Evolutionary conservation across 2,329 filamentous ascomycete genomes (phyloP).

Genomic region (Arthrobotrys entomopaga): DNA sequence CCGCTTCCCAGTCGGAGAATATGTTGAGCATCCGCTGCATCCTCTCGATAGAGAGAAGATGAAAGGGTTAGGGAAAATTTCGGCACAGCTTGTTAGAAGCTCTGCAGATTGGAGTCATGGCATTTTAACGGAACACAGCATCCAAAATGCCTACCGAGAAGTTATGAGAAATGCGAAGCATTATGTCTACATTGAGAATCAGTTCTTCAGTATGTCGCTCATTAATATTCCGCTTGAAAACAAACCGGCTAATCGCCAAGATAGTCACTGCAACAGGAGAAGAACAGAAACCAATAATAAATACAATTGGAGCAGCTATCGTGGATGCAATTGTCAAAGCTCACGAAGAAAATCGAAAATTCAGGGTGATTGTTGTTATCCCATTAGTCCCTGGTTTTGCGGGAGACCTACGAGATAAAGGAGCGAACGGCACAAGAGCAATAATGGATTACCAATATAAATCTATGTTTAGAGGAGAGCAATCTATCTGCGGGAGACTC

Average conservation of each 20-base stretch:
- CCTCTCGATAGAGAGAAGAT: constrained; percentile 74
- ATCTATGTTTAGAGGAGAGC: constrained; percentile 87
- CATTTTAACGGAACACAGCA: constrained; percentile 83
- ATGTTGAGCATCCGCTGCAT: constrained; percentile 80
- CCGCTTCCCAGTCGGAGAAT: constrained; percentile 87
- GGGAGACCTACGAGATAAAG: constrained; percentile 84
- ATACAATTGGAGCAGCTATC: constrained; percentile 86
- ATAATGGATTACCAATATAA: constrained; percentile 99
- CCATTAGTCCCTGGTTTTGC: constrained; percentile 94
- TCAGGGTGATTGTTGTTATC: constrained; percentile 88
- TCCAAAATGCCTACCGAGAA: constrained; percentile 86
- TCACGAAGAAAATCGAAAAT: constrained; percentile 83
- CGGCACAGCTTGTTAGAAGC: constrained; percentile 86
- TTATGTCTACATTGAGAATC: constrained; percentile 97
- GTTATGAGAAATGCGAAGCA: constrained; percentile 88
- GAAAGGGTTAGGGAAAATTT: constrained; percentile 76
- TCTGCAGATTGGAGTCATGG: constrained; percentile 94
- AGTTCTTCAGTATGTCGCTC: constrained; percentile 78
- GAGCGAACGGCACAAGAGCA: constrained; percentile 83
- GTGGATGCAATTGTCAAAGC: constrained; percentile 88
- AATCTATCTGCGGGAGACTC: constrained; percentile 88
- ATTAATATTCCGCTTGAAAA: background rate
- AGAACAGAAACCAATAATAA: constrained; percentile 85
- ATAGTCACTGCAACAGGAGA: constrained; percentile 84
- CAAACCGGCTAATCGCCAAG: constrained; percentile 57